phyloP scores from a whole-genome alignment of 306 rosid genomes.

The Hippophae rhamnoides region DNA sequence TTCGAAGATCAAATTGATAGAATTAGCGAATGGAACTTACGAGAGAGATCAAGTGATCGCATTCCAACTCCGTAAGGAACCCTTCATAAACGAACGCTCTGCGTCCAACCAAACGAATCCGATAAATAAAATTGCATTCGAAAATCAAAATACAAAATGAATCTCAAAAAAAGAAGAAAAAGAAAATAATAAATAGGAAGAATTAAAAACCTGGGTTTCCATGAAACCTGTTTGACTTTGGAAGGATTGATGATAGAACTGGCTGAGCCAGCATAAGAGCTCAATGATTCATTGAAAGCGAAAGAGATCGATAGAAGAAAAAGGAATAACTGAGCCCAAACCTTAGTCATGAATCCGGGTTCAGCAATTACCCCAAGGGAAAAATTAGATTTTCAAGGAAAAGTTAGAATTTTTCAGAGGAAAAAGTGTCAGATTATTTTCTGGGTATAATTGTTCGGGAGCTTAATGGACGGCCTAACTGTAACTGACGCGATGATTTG shows the following conservation, averaged over 20 bases:
- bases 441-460: too few relatives aligned
- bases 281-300: slow-evolving; percentile 23
- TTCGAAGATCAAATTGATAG: background rate
- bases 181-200: background rate
- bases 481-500: too few relatives aligned
- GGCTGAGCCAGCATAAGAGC: slow-evolving; percentile 74
- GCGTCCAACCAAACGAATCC: slow-evolving; percentile 12
- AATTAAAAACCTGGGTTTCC: slow-evolving; percentile 71
- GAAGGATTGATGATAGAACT: slow-evolving; percentile 79
- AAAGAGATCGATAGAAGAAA: slow-evolving; percentile 26
- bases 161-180: background rate
- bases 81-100: slow-evolving; percentile 94
- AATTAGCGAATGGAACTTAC: slow-evolving; percentile 34
- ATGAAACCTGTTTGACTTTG: slow-evolving; percentile 83
- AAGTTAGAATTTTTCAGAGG: background rate
- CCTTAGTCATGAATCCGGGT: slow-evolving; percentile 30
- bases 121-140: background rate
- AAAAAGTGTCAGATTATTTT: too few relatives aligned
- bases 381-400: slow-evolving; percentile 13
- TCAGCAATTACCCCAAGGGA: slow-evolving; percentile 4
- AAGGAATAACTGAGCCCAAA: slow-evolving; percentile 22
- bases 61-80: slow-evolving; percentile 79
- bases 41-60: slow-evolving; percentile 81
- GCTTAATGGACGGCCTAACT: too few relatives aligned
- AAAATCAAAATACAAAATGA: background rate